phyloP scores from a whole-genome alignment of 495 filamentous ascomycete genomes.

The Trichocladium antarcticum region DNA sequence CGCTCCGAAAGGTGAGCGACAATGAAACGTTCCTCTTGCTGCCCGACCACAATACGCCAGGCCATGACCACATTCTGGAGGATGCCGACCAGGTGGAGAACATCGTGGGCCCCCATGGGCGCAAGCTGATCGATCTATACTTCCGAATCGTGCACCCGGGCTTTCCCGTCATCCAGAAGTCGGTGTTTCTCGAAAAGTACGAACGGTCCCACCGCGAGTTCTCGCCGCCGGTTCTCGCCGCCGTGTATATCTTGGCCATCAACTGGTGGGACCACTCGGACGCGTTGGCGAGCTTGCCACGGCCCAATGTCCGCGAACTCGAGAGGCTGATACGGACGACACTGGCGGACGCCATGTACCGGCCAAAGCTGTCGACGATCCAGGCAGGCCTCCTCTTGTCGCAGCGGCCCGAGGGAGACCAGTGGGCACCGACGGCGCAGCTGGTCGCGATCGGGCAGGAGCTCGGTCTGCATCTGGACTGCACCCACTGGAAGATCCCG shows the following conservation, averaged over 20 bases:
- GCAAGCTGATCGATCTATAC: conserved; percentile 73
- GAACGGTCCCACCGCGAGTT: conserved; percentile 62
- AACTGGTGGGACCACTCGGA: conserved; percentile 78
- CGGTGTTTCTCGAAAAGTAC: conserved; percentile 77
- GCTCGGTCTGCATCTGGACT: conserved; percentile 79
- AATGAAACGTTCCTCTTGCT: conserved; percentile 77
- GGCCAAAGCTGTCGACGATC: conserved; percentile 84
- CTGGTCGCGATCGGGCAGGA: conserved; percentile 70
- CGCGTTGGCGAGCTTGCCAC: conserved; percentile 49
- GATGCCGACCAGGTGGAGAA: conserved; percentile 72
- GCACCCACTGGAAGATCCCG: conserved; percentile 78
- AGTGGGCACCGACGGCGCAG: conserved; percentile 79
- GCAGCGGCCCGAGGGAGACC: conserved; percentile 76
- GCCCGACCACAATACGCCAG: conserved; percentile 51
- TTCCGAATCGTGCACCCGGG: conserved; percentile 80
- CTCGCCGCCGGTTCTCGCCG: conserved; percentile 73
- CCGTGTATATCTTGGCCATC: conserved; percentile 81
- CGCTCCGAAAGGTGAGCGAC: conserved; percentile 68
- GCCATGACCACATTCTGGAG: conserved; percentile 48
- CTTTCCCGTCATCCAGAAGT: conserved; percentile 83
- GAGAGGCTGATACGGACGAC: conserved; percentile 67
- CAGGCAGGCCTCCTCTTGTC: conserved; percentile 84
- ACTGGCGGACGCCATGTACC: conserved; percentile 63
- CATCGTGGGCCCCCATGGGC: conserved; percentile 70
- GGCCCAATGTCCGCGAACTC: conserved; percentile 62